Base-by-base conservation (phyloP, 805 yeast species). In the Candida nonsorbophila region DNA sequence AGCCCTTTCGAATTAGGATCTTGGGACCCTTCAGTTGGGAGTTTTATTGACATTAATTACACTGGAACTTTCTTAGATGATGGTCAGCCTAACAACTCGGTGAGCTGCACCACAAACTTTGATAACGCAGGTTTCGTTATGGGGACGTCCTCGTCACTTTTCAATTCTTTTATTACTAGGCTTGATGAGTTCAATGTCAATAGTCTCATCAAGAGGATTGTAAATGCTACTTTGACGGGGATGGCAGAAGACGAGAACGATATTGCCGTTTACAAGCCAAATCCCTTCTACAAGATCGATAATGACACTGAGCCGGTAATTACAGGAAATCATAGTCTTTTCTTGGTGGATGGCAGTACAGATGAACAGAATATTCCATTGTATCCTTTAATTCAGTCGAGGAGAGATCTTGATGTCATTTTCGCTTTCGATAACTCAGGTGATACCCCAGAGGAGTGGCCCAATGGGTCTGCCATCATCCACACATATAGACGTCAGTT, bases 401-500 rank as follows among this genome's bases (percentile, higher is more conserved):
- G 43, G 14, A 47, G 70, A 33, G 42, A 40, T 5, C 47, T 62
- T n/a, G 70, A 64, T 29, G 57, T 61, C 13, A 57, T 64, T 12
- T 61, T 64, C 41, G 68, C 64, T 1, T 64, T 45, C 36, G 70
- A 64, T 38, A 62, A 60, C 40, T 57, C 65, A 3, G 63, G 59
- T n/a, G 63, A 59, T 32, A 60, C 67, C 0, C 33, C 42, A 6
- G 33, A 39, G n/a, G 45, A 45, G 32, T 63, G 70, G 69, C 70
- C 70, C 15, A 58, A 62, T 37, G 67, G 69, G n/a, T 44, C 64
- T 1, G 56, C 69, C 1, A 36, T 62, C 27, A 48, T 59, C 16
- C 49, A 47, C 14, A 55, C 68, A 0, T 62, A 49, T 33, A 33
- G 51, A 27, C 42, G 67, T 32, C 67, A 54, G 37, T 61, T 59